phyloP scores from a whole-genome alignment of 371 early-diverging fungal species.

The Circinella minor region DNA sequence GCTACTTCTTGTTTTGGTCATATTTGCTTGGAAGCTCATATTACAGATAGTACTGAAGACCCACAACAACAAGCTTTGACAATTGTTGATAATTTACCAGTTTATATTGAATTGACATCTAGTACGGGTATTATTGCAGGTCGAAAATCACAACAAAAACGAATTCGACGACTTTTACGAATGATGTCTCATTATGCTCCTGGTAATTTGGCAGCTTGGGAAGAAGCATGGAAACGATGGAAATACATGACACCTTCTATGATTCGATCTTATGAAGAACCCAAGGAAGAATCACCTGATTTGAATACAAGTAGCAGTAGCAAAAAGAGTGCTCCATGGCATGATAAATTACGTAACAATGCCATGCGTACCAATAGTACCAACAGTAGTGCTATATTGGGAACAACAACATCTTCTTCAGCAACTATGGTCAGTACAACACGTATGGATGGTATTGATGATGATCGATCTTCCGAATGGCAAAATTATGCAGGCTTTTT shows the following conservation, averaged over 20 bases:
- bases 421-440: slow-evolving; percentile 12
- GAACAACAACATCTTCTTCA: slow-evolving; percentile 8
- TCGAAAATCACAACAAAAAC: slow-evolving; percentile 79
- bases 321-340: slow-evolving; percentile 40
- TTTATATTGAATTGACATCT: slow-evolving; percentile 74
- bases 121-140: slow-evolving; percentile 68
- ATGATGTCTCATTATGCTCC: slow-evolving; percentile 72
- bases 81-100: slow-evolving; percentile 71
- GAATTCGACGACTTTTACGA: slow-evolving; percentile 73
- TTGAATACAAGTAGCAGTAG: slow-evolving; percentile 3
- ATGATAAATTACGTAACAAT: slow-evolving; percentile 45
- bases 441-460: slow-evolving; percentile 35
- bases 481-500: slow-evolving; percentile 76
- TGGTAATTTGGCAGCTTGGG: slow-evolving; percentile 86
- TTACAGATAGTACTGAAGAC: slow-evolving; percentile 64
- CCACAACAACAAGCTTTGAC: slow-evolving; percentile 61
- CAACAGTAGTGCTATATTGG: slow-evolving; percentile 12
- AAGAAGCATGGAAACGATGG: slow-evolving; percentile 86
- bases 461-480: slow-evolving; percentile 62
- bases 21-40: slow-evolving; percentile 64
- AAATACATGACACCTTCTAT: slow-evolving; percentile 63
- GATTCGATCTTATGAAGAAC: slow-evolving; percentile 52
- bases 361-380: slow-evolving; percentile 28
- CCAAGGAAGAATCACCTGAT: slow-evolving; percentile 35
- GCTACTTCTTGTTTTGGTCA: slow-evolving; percentile 68